Percentiles rank a stretch among this genome's conserved stretches.
Conservation (phyloP, 257 asterid genomes). For the Rehmannia glutinosa region DNA sequence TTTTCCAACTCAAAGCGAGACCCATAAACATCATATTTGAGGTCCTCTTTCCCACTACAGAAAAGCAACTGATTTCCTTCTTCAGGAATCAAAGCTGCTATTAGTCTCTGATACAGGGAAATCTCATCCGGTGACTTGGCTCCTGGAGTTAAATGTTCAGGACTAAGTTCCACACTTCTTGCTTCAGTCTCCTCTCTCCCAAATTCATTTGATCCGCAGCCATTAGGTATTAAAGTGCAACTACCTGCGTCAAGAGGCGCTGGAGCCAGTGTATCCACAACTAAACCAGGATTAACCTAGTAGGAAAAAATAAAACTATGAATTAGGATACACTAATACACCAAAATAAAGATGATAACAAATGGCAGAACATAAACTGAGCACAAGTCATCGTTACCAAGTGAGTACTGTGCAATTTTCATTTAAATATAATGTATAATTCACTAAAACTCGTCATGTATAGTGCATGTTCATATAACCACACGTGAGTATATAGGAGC, state of each 20-base stretch:
- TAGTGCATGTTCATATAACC: neutral
- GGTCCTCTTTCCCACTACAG: constrained; percentile 43
- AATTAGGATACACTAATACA: neutral
- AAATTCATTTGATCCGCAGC: constrained; percentile 41
- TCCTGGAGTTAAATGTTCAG: constrained; percentile 44
- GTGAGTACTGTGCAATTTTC: constrained; percentile 4
- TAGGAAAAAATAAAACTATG: neutral
- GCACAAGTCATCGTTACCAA: constrained; percentile 21
- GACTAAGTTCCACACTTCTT: constrained; percentile 40
- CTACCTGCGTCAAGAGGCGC: constrained; percentile 49
- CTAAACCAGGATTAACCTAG: constrained; percentile 52
- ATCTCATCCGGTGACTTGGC: constrained; percentile 41
- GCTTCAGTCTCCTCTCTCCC: constrained; percentile 50
- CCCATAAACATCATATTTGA: constrained; percentile 37
- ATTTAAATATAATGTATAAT: neutral
- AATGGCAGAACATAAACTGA: constrained; percentile 3
- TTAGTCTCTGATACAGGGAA: constrained; percentile 69
- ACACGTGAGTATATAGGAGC: neutral
- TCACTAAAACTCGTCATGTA: neutral
- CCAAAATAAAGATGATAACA: neutral
- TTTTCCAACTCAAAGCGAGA: constrained; percentile 52
- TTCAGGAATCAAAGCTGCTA: constrained; percentile 83
- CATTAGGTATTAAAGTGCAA: constrained; percentile 34
- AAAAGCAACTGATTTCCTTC: constrained; percentile 47
- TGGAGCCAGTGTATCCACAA: constrained; percentile 33